phyloP scores from a whole-genome alignment of 345 rosid genomes.

The Cardamine occulta region DNA sequence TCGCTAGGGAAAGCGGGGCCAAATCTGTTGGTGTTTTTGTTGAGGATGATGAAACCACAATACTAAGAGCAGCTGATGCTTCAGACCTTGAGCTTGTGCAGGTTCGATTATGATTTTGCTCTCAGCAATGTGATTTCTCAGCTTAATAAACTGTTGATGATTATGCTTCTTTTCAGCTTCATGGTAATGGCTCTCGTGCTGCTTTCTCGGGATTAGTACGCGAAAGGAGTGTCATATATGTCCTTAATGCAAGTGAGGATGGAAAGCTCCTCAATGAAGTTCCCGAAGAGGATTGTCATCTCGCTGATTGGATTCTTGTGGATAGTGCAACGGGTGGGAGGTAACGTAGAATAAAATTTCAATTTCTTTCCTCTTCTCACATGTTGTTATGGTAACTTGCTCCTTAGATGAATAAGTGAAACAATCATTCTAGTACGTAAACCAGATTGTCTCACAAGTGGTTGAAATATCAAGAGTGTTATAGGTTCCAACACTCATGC shows the following conservation, averaged over 20 bases:
- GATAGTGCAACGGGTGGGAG: conserved; percentile 94
- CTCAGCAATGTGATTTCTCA: conserved; percentile 8
- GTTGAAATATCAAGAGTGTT: conserved; percentile 2
- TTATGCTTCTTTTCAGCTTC: conserved; percentile 59
- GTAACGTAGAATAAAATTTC: conserved; percentile 36
- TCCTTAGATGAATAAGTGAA: background rate
- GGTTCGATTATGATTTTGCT: conserved; percentile 44
- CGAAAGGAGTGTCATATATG: conserved; percentile 62
- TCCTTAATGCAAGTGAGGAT: conserved; percentile 74
- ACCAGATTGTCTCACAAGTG: background rate
- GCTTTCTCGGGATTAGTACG: conserved; percentile 56
- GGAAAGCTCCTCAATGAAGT: conserved; percentile 69
- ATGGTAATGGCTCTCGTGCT: conserved; percentile 71
- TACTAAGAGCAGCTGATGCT: conserved; percentile 65
- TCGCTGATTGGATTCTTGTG: conserved; percentile 82
- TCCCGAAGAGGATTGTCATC: conserved; percentile 61
- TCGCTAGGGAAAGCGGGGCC: conserved; percentile 73
- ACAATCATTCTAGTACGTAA: background rate
- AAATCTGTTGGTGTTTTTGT: conserved; percentile 89
- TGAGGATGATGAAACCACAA: conserved; percentile 69
- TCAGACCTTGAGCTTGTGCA: conserved; percentile 78
- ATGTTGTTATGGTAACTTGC: background rate
- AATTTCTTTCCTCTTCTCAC: conserved; percentile 12
- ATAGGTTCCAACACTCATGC: conserved; percentile 6
- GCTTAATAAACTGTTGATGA: conserved; percentile 2